These are phyloP conservation scores for Aspergillus nidulans DNA, from an alignment of 495 filamentous ascomycete genomes.

Conservation along the genomic window DNA sequence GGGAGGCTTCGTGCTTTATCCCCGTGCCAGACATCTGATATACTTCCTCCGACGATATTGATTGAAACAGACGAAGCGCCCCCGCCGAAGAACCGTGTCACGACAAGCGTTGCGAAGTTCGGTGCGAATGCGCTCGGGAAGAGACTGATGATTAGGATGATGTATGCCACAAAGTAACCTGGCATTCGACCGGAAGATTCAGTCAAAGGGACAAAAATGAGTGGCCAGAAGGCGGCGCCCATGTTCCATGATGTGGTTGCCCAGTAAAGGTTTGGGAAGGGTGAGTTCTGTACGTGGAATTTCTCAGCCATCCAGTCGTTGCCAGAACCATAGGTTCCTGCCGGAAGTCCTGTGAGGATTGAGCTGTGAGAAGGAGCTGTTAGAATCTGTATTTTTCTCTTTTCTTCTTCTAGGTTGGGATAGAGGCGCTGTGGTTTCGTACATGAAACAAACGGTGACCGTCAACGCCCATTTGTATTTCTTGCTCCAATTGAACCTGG, in stretches of 20 bases:
- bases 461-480: conserved; percentile 38
- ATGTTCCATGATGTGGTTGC: conserved; percentile 48
- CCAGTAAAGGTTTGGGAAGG: conserved; percentile 46
- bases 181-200: conserved; percentile 48
- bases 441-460: conserved; percentile 41
- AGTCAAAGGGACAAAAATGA: conserved; percentile 49
- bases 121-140: conserved; percentile 48
- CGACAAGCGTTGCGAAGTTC: conserved; percentile 50
- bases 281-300: conserved; percentile 40
- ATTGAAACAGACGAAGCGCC: conserved; percentile 43
- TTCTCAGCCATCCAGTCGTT: conserved; percentile 33
- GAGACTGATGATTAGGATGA: conserved; percentile 42
- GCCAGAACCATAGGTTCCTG: conserved; percentile 38
- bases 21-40: conserved; percentile 41
- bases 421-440: not conserved
- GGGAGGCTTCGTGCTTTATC: conserved; percentile 37
- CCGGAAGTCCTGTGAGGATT: conserved; percentile 39
- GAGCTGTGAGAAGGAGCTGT: conserved; percentile 20
- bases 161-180: conserved; percentile 47
- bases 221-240: conserved; percentile 49
- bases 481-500: conserved; percentile 18
- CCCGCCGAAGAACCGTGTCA: conserved; percentile 47
- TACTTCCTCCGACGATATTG: conserved; percentile 45
- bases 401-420: not conserved
- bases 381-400: too few species aligned